Evolutionary conservation across 441 rosid genomes (phyloP), one percentile per base, ranked within the genome.

Genomic region (Eutrema salsugineum): DNA sequence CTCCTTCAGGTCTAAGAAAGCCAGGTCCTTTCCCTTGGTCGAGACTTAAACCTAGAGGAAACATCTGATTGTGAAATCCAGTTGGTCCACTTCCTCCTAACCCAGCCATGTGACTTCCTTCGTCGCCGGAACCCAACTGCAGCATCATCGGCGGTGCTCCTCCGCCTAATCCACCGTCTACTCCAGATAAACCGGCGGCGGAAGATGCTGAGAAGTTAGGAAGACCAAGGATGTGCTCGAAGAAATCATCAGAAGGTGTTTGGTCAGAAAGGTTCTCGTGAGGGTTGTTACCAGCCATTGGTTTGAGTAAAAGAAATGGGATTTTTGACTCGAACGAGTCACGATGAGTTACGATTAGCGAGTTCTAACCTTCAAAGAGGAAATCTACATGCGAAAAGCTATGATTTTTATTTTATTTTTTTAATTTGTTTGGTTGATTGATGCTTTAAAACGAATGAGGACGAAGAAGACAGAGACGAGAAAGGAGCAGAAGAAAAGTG

Each of bases 1-100:
- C 91, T 5, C 85, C 98, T 62, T 90, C 93, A 36, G 87, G 88
- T 81, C 85, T 90, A 71, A 89, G 77, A 77, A 86, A 87, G 38
- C 88, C 89, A 76, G 70, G 75, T 67, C 94, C 97, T 75, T 85
- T 90, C 12, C 98, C 94, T 85, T 90, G 93, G 20, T 94, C 99
- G 81, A 94, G 80, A 83, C 99, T 90, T 75, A 94, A 79, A 6
- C 94, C 97, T 50, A 89, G 58, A 6, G 99, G 99, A 55, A 95
- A 95, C 67, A 81, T 78, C 68, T 81, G 78, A 46, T 89, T 91
- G 32, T 87, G 98, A 82, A 81, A 89, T 43, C 88, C 91, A 28
- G 72, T 81, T 33, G 71, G 78, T 15, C 76, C 87, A n/a, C 86
- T 83, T 10, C 84, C 86, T 30, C 88, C 93, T 24, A 87, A 80